These are phyloP conservation scores for Talaromyces funiculosus DNA, from an alignment of 2,329 filamentous ascomycete species.

Conservation along the genomic window DNA sequence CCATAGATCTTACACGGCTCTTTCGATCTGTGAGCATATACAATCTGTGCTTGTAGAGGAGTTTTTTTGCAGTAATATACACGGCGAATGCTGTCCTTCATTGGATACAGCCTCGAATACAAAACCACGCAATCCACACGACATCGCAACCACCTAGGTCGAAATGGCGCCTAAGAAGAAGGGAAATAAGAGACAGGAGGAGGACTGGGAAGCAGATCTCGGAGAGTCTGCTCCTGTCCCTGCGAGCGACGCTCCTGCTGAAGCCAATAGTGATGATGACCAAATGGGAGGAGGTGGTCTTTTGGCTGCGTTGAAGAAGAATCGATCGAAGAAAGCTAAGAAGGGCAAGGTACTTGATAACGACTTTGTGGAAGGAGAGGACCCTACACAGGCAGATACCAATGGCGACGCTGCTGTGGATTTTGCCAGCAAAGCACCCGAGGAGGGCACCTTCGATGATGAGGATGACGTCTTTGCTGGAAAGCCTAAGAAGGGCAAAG, in stretches of 20 bases:
- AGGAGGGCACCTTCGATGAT: slow-evolving; percentile 76
- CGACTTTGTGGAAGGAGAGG: slow-evolving; percentile 67
- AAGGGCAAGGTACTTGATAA: slow-evolving; percentile 66
- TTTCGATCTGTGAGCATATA: neutral
- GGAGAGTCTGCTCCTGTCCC: slow-evolving; percentile 61
- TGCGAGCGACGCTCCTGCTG: slow-evolving; percentile 38
- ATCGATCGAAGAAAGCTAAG: slow-evolving; percentile 82
- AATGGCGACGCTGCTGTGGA: slow-evolving; percentile 32
- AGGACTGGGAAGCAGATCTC: slow-evolving; percentile 93
- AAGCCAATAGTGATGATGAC: slow-evolving; percentile 50
- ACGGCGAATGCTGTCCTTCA: slow-evolving; percentile 4
- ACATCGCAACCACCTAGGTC: neutral
- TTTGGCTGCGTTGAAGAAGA: slow-evolving; percentile 75
- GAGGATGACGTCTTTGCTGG: slow-evolving; percentile 80
- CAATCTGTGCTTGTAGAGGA: neutral
- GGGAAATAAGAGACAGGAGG: slow-evolving; percentile 74
- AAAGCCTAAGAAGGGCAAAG: slow-evolving; percentile 61
- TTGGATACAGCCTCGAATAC: slow-evolving; percentile 1
- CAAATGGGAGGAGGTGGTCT: slow-evolving; percentile 60
- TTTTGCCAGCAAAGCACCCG: slow-evolving; percentile 63
- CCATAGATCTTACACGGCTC: neutral
- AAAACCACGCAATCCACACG: neutral
- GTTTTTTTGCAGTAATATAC: neutral
- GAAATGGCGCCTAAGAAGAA: slow-evolving; percentile 94
- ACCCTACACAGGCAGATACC: slow-evolving; percentile 41